Evolutionary conservation across 768 basidiomycete genomes (phyloP), one percentile per base, ranked within the genome.

Genomic region (Zangia roseola): DNA sequence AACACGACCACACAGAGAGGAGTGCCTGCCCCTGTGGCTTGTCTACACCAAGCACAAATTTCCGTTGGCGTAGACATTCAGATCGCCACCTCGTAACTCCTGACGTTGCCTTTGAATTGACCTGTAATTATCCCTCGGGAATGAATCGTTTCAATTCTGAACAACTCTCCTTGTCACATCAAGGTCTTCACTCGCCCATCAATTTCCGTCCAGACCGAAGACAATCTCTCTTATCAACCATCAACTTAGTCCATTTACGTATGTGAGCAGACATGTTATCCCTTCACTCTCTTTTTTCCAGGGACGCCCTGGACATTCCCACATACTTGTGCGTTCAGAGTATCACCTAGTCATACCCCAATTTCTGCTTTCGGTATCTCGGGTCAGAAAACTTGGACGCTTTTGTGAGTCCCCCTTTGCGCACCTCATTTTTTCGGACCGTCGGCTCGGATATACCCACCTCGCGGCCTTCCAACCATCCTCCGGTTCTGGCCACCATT

Each of bases 141-240:
- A 58, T 58, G 56, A 56, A 40, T n/a, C 13, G 5, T 21, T 5
- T 17, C 42, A n/a, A n/a, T n/a, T n/a, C n/a, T n/a, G n/a, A n/a
- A n/a, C n/a, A n/a, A n/a, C n/a, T n/a, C n/a, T n/a, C n/a, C n/a
- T n/a, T n/a, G 36, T 52, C 49, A 52, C 55, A 54, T 53, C 51
- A 54, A 54, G n/a, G n/a, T n/a, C n/a, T 75, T 16, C 20, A 36
- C 25, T 30, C 1, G 14, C 50, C 30, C n/a, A 4, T 19, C 50
- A 44, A 60, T 53, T 59, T 57, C 54, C 54, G 54, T 6, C 24
- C 25, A 45, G 39, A 23, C 30, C 43, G 36, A 46, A 6, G 31
- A 31, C 31, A 16, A 31, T 31, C 31, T 31, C 6, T 31, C 31
- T 31, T 31, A 31, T 31, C 31, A 3, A 12, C 10, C 26, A 28